A percentile compares a stretch with the other conserved stretches of the same genome.
Conservation (phyloP, 176 grass and related monocot genomes). For the Carex kokanica region DNA sequence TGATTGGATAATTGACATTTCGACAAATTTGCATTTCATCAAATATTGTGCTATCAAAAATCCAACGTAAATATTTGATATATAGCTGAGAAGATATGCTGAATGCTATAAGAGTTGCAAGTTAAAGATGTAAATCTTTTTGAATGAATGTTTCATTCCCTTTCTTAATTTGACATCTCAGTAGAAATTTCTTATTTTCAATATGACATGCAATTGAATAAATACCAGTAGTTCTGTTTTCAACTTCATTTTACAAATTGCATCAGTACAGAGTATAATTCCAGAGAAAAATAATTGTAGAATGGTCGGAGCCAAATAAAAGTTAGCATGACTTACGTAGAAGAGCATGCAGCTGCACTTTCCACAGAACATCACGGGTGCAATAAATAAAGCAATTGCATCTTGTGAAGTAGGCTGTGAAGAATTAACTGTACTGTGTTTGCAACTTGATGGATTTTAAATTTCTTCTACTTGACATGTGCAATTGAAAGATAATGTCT, state of each 20-base stretch:
- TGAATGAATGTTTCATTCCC: no score
- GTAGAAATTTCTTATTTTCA: background rate
- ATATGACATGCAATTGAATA: background rate
- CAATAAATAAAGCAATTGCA: constrained; percentile 27
- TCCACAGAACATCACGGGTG: constrained; percentile 22
- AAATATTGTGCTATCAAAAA: background rate
- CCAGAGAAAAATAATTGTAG: background rate
- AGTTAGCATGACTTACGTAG: constrained; percentile 13
- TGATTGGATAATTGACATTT: background rate
- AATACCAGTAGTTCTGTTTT: background rate
- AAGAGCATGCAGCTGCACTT: constrained; percentile 18
- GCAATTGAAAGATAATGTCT: constrained; percentile 2
- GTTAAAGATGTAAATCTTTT: no score
- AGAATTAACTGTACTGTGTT: constrained; percentile 18
- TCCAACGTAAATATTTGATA: background rate
- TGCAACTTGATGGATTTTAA: constrained; percentile 8
- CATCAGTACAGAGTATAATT: background rate
- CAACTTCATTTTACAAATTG: background rate
- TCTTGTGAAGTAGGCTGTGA: background rate
- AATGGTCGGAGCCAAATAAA: background rate
- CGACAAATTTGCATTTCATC: background rate
- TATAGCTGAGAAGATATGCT: no score
- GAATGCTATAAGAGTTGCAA: no score
- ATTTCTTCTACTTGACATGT: constrained; percentile 15
- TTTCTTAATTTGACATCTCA: no score